Base-by-base conservation (phyloP, 2,329 filamentous ascomycete species). In the Talaromyces funiculosus region DNA sequence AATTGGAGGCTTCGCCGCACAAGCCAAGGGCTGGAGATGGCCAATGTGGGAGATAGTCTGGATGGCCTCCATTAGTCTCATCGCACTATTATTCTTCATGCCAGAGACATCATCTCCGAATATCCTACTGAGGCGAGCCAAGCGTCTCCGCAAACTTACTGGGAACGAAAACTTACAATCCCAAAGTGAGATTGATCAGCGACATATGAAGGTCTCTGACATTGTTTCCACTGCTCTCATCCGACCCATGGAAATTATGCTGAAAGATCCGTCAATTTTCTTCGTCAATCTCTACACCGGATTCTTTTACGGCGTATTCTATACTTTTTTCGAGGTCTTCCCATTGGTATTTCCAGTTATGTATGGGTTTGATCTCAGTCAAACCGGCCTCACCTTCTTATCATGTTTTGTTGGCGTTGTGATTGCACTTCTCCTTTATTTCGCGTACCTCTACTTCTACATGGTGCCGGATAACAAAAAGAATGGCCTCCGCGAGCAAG, bases 311-410 rank as follows among this genome's bases (percentile, higher is more conserved):
- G 73, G 67, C 24, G 73, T 75, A 16, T 74, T 74, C 60, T 82
- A 82, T 63, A 75, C 75, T 16, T 88, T 82, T 71, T 88, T 88
- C 68, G 85, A 88, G 67, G 82, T 82, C n/a, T 88, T 88, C 71
- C 85, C 85, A 3, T 74, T 86, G 24, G 84, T 87, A 53, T 88
- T 85, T 68, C 78, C 79, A 2, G 78, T 77, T 22, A 76, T 80
- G 64, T 88, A 88, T 72, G 71, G 74, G 2, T 53, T 53, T 14
- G 33, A 18, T 14, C 26, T 53, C 31, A 31, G 26, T 14, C n/a
- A 31, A 14, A 31, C 47, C 4, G 9, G 47, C 18, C 47, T 53
- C 18, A 14, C 47, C 9, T 45, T 45, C 22, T 24, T 45, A 14
- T 12, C 42, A 8, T 38, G 37, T 38, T 38, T 38, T 4, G 37